These are phyloP conservation scores for Lepidium africanum DNA, from an alignment of 345 rosid species.

Conservation along the genomic window DNA sequence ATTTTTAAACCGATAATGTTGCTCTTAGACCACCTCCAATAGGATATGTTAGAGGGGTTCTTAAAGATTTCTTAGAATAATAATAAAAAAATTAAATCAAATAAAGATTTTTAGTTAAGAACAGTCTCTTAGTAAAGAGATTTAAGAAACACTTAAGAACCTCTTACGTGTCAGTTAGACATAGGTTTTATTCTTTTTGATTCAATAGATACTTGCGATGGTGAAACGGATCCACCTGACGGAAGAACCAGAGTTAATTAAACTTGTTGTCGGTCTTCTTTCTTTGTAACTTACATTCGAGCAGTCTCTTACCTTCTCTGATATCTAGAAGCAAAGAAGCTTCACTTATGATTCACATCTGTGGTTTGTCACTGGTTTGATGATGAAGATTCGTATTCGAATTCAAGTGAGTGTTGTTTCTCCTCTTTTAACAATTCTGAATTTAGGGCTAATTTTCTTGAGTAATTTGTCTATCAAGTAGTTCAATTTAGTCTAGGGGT, in stretches of 20 bases:
- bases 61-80: too few species aligned
- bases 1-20: too few species aligned
- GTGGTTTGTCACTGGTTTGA: not conserved
- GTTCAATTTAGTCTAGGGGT: not conserved
- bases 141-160: too few species aligned
- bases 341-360: not conserved
- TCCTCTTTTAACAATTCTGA: not conserved
- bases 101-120: too few species aligned
- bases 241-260: constrained; percentile 24
- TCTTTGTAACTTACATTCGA: not conserved
- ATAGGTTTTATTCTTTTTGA: not conserved
- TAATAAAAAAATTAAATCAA: too few species aligned
- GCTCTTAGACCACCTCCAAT: too few species aligned
- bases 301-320: not conserved
- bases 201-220: constrained; percentile 26
- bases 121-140: too few species aligned
- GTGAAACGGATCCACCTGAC: constrained; percentile 58
- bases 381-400: not conserved
- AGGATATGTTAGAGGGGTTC: too few species aligned
- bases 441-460: not conserved
- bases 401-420: not conserved
- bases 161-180: too few species aligned
- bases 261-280: not conserved
- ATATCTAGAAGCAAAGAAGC: not conserved
- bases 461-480: not conserved